Evolutionary conservation across 208 protist species (phyloP).

Genomic region (Naegleria gruberi): DNA sequence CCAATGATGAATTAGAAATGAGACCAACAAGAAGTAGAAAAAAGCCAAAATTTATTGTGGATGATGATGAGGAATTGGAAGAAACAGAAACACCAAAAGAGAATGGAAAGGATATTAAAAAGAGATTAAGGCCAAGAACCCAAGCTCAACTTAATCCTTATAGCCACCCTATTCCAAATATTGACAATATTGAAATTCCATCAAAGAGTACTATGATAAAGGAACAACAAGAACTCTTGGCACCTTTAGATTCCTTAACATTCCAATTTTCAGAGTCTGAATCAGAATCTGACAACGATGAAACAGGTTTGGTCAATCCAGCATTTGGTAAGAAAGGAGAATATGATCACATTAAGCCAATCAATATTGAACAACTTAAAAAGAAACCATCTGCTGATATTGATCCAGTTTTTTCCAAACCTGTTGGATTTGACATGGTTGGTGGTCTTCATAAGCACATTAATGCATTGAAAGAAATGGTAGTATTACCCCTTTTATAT

Average conservation of each 20-base stretch:
- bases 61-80: not conserved
- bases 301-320: not conserved
- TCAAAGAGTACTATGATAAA: not conserved
- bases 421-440: constrained; percentile 36
- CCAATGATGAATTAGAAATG: not conserved
- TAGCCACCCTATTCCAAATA: not conserved
- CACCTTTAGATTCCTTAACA: not conserved
- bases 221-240: not conserved
- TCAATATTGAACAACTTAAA: not conserved
- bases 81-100: not conserved
- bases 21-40: not conserved
- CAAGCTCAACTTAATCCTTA: not conserved
- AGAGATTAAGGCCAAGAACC: constrained; percentile 1
- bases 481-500: constrained; percentile 58
- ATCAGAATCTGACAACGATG: not conserved
- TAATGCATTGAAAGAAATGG: constrained; percentile 58
- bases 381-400: constrained; percentile 24
- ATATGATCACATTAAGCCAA: not conserved
- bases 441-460: constrained; percentile 45
- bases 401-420: constrained; percentile 28
- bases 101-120: not conserved
- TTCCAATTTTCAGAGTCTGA: not conserved
- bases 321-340: not conserved
- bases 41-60: not conserved
- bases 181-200: not conserved